Evolutionary conservation across 2,329 filamentous ascomycete species (phyloP).

Genomic region (Cryoendolithus antarcticus): DNA sequence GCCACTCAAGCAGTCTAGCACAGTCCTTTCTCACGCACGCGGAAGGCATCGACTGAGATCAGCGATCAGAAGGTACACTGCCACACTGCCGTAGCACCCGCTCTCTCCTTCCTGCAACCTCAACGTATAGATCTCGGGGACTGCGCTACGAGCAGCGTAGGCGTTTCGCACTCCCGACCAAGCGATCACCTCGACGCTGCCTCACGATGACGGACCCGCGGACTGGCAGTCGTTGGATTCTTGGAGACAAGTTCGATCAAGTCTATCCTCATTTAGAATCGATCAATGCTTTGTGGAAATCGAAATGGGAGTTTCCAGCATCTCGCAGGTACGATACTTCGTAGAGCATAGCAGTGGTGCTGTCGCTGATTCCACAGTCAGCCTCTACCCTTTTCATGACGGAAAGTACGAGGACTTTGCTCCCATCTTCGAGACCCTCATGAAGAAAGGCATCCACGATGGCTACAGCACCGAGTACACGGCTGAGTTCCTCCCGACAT

Average conservation of each 20-base stretch:
- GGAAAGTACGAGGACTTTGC: slow-evolving; percentile 27
- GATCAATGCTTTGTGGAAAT: slow-evolving; percentile 41
- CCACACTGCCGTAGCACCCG: too few species aligned
- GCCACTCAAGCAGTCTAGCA: too few species aligned
- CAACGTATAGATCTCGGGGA: too few species aligned
- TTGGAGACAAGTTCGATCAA: slow-evolving; percentile 36
- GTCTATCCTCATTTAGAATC: slow-evolving; percentile 45
- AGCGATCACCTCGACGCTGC: background rate
- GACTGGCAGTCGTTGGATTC: slow-evolving; percentile 24
- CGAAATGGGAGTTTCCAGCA: slow-evolving; percentile 26
- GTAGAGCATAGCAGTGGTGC: too few species aligned
- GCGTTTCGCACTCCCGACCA: too few species aligned
- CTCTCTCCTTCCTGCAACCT: too few species aligned
- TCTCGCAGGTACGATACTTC: slow-evolving; percentile 12
- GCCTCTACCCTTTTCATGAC: slow-evolving; percentile 19
- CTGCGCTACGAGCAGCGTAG: too few species aligned
- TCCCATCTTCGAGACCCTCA: slow-evolving; percentile 26
- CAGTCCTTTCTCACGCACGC: too few species aligned
- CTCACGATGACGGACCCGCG: slow-evolving; percentile 19
- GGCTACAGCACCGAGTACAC: slow-evolving; percentile 27
- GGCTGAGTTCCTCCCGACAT: slow-evolving; percentile 24
- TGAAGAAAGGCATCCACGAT: slow-evolving; percentile 25
- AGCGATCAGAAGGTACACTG: too few species aligned
- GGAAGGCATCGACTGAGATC: too few species aligned
- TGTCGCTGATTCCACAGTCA: too few species aligned